Conservation (phyloP, 2,329 filamentous ascomycete genomes). For the Fonsecaea erecta region DNA sequence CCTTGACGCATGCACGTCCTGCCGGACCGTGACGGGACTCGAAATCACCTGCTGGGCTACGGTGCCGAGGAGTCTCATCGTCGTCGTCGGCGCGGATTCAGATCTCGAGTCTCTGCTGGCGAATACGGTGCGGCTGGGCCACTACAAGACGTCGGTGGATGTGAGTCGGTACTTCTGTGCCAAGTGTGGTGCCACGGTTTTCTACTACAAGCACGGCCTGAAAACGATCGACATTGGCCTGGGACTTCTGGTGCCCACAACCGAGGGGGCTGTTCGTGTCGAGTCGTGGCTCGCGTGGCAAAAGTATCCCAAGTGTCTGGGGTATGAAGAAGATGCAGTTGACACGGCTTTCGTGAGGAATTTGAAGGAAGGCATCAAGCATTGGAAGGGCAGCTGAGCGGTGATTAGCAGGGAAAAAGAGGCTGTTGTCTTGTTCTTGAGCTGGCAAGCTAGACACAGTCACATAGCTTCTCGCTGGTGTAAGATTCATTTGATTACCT, state of each 20-base stretch:
- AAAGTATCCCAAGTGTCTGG: constrained; percentile 18
- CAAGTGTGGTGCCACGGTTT: constrained; percentile 29
- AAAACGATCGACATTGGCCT: constrained; percentile 28
- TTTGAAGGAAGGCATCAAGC: constrained; percentile 25
- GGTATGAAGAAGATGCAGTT: constrained; percentile 27
- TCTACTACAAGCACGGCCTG: constrained; percentile 26
- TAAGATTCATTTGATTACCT: constrained; percentile 8
- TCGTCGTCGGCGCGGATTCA: constrained; percentile 3
- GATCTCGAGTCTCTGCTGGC: constrained; percentile 11
- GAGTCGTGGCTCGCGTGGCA: constrained; percentile 32
- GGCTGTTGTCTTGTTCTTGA: not conserved
- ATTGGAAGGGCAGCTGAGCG: not conserved
- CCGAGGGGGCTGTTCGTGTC: constrained; percentile 20
- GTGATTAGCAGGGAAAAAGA: not conserved
- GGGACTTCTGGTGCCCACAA: constrained; percentile 25
- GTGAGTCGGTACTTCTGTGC: constrained; percentile 34
- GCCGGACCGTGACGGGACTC: constrained; percentile 28
- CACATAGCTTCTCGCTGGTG: constrained; percentile 9
- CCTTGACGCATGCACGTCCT: constrained; percentile 29
- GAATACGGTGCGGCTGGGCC: constrained; percentile 20
- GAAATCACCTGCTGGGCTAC: constrained; percentile 31
- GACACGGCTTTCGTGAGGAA: constrained; percentile 25
- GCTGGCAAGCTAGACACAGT: constrained; percentile 4
- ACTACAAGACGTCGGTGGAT: constrained; percentile 28
- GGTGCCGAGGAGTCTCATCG: constrained; percentile 17